Conservation (phyloP, 768 basidiomycete genomes). For the Panaeolus papilionaceus region DNA sequence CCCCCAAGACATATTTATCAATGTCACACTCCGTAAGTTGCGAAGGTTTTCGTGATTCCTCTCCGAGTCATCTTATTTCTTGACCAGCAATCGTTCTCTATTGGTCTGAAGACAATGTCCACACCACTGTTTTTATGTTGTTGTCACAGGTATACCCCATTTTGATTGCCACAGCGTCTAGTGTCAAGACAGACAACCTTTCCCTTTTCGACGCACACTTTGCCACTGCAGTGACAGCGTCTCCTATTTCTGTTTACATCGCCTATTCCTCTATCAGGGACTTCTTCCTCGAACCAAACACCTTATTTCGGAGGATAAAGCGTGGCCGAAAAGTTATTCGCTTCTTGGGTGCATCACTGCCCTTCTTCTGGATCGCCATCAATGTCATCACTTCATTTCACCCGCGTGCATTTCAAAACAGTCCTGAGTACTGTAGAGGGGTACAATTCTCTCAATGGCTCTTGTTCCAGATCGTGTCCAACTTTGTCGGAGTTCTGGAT, state of each 20-base stretch:
- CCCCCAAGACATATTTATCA: not conserved
- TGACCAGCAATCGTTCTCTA: slow-evolving; percentile 20
- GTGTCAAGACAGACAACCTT: slow-evolving; percentile 22
- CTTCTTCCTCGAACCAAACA: slow-evolving; percentile 9
- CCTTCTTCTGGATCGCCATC: slow-evolving; percentile 22
- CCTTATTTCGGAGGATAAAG: slow-evolving; percentile 11
- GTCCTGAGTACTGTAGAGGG: slow-evolving; percentile 20
- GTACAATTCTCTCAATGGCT: slow-evolving; percentile 24
- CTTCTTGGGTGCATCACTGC: slow-evolving; percentile 20
- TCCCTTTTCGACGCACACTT: slow-evolving; percentile 29
- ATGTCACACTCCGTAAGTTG: not conserved
- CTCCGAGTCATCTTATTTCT: not conserved
- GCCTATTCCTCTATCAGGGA: slow-evolving; percentile 24
- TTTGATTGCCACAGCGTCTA: slow-evolving; percentile 25
- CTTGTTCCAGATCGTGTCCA: slow-evolving; percentile 24
- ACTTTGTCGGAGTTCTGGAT: slow-evolving; percentile 29
- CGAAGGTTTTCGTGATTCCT: not conserved
- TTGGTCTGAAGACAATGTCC: slow-evolving; percentile 19
- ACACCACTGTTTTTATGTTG: slow-evolving; percentile 23
- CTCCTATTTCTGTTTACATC: slow-evolving; percentile 26
- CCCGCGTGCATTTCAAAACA: slow-evolving; percentile 23
- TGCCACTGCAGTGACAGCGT: slow-evolving; percentile 25
- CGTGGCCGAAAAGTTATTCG: slow-evolving; percentile 18
- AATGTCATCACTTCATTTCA: slow-evolving; percentile 27
- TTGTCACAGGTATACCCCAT: slow-evolving; percentile 27